Percentiles rank a stretch among this genome's conserved stretches.
Evolutionary conservation across 2,329 filamentous ascomycete genomes (phyloP).

Genomic region (Periconia sp.): DNA sequence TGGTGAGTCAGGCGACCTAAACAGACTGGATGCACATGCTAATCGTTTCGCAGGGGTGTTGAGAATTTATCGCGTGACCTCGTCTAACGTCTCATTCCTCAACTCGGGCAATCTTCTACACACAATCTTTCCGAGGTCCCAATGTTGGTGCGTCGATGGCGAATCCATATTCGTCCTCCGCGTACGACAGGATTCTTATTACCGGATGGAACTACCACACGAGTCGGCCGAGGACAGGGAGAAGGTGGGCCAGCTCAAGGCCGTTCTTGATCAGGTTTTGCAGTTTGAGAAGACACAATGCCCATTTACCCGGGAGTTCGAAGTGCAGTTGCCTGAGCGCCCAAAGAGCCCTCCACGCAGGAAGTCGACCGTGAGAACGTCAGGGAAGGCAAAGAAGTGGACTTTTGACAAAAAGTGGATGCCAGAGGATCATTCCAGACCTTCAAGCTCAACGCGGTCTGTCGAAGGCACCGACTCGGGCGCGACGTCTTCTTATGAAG

Average conservation of each 20-base stretch:
- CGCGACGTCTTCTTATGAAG: slow-evolving; percentile 34
- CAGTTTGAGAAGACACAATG: slow-evolving; percentile 87
- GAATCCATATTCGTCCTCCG: slow-evolving; percentile 84
- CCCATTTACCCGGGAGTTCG: slow-evolving; percentile 78
- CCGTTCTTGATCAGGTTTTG: slow-evolving; percentile 70
- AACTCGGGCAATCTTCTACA: slow-evolving; percentile 83
- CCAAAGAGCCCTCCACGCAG: slow-evolving; percentile 65
- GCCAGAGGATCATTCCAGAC: slow-evolving; percentile 43
- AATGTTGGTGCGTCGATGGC: slow-evolving; percentile 91
- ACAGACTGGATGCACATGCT: slow-evolving; percentile 10
- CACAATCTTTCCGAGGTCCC: slow-evolving; percentile 84
- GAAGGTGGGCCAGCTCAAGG: slow-evolving; percentile 67
- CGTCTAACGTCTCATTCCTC: slow-evolving; percentile 78
- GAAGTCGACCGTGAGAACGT: slow-evolving; percentile 64
- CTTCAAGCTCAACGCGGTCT: slow-evolving; percentile 25
- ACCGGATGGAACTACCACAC: slow-evolving; percentile 82
- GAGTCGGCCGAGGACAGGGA: slow-evolving; percentile 63
- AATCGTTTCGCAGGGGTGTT: slow-evolving; percentile 60
- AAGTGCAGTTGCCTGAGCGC: slow-evolving; percentile 70
- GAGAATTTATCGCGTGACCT: slow-evolving; percentile 81
- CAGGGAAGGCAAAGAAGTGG: slow-evolving; percentile 56
- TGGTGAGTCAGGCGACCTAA: slow-evolving; percentile 51
- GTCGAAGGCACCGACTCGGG: slow-evolving; percentile 33
- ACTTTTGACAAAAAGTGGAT: slow-evolving; percentile 51
- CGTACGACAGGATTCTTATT: slow-evolving; percentile 80